Evolutionary conservation across 768 basidiomycete species (phyloP).

Genomic region (Pilatotrama ljubarskyi): DNA sequence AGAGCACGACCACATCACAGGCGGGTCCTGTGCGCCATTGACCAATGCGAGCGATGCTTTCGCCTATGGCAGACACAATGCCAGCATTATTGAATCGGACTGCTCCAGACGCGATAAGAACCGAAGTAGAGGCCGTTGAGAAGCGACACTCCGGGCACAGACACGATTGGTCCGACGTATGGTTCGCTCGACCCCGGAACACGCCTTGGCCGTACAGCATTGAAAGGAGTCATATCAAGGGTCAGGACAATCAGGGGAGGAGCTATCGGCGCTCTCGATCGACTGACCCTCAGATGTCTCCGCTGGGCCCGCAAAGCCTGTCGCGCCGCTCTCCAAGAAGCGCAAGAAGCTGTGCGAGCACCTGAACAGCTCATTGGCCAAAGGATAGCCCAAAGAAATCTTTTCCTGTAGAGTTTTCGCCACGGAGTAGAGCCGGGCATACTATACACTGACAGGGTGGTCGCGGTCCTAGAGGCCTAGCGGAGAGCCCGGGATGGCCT

Average conservation of each 20-base stretch:
- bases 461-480: not conserved
- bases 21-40: not conserved
- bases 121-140: conserved; percentile 13
- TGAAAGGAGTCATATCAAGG: conserved; percentile 18
- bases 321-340: conserved; percentile 12
- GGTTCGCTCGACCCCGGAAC: conserved; percentile 3
- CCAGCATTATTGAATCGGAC: conserved; percentile 10
- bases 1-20: not conserved
- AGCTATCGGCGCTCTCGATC: conserved; percentile 6
- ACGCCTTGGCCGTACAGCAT: conserved; percentile 1
- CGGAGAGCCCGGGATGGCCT: conserved; percentile 1
- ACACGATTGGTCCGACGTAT: conserved; percentile 10
- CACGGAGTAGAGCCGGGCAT: not conserved
- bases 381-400: not conserved
- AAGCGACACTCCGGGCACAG: conserved; percentile 4
- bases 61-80: conserved; percentile 7
- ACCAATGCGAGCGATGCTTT: conserved; percentile 7
- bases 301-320: conserved; percentile 7
- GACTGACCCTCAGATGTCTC: conserved; percentile 4
- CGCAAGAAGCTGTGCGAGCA: conserved; percentile 13
- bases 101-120: conserved; percentile 14
- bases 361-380: conserved; percentile 1
- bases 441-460: not conserved
- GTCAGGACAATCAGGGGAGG: conserved; percentile 14
- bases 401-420: not conserved